phyloP scores from a whole-genome alignment of 345 rosid species.

The Linum tenue region DNA sequence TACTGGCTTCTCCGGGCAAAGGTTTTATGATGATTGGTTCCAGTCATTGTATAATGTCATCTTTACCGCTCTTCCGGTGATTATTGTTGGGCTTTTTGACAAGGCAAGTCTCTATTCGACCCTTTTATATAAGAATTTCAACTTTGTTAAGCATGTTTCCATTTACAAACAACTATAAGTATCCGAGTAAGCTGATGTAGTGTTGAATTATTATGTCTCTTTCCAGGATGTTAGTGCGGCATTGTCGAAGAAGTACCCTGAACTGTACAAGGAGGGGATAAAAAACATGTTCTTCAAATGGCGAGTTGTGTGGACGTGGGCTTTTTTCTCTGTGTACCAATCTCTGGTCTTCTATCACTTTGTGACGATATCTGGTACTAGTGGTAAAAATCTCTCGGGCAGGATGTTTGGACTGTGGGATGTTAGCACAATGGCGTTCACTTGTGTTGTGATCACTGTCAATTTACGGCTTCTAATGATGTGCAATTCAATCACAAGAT shows the following conservation, averaged over 20 bases:
- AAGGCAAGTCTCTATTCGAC: slow-evolving; percentile 44
- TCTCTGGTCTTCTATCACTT: slow-evolving; percentile 74
- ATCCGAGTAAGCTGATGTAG: too few species aligned
- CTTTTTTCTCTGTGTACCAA: slow-evolving; percentile 79
- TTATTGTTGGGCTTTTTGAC: slow-evolving; percentile 88
- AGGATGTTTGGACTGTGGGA: slow-evolving; percentile 93
- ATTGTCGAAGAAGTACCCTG: slow-evolving; percentile 92
- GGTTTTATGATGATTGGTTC: slow-evolving; percentile 99
- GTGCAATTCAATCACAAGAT: slow-evolving; percentile 83
- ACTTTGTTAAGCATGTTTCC: not conserved
- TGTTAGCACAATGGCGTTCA: slow-evolving; percentile 94
- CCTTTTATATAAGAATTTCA: not conserved
- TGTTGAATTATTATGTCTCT: slow-evolving; percentile 1
- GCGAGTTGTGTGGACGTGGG: slow-evolving; percentile 89
- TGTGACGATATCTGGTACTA: slow-evolving; percentile 44
- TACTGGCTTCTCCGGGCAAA: slow-evolving; percentile 98
- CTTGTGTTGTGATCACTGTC: slow-evolving; percentile 85
- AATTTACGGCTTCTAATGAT: slow-evolving; percentile 92
- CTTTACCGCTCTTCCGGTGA: slow-evolving; percentile 89
- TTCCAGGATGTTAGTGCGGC: slow-evolving; percentile 89
- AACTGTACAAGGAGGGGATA: slow-evolving; percentile 88
- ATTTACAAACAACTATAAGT: not conserved
- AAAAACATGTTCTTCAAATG: slow-evolving; percentile 73
- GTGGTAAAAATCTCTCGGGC: slow-evolving; percentile 64
- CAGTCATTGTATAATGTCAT: slow-evolving; percentile 89